Evolutionary conservation across 106 monocot species (phyloP).

Genomic region (Amphibolis antarctica): DNA sequence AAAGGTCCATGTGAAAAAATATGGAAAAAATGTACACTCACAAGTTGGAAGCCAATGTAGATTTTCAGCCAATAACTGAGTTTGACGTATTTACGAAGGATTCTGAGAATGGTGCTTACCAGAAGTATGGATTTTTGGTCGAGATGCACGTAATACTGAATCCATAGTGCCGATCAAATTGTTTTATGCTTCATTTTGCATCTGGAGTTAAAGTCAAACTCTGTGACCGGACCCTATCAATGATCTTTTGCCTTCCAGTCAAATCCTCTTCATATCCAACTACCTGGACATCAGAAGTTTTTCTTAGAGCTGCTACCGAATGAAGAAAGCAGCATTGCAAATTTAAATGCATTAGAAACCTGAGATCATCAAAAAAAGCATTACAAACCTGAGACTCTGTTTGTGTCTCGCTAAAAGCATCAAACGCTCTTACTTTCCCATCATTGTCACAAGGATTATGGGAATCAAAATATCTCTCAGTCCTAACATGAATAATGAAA

Average conservation of each 20-base stretch:
- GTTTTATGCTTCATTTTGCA: not conserved
- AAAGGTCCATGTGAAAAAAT: no score
- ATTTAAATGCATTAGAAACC: constrained; percentile 25
- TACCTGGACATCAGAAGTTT: constrained; percentile 29
- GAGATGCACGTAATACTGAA: no score
- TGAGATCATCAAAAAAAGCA: no score
- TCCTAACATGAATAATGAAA: constrained; percentile 19
- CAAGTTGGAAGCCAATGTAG: no score
- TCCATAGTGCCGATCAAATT: not conserved
- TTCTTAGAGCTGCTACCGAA: not conserved
- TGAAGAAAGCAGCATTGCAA: not conserved
- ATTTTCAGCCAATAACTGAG: no score
- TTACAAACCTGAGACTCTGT: constrained; percentile 79
- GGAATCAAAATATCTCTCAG: constrained; percentile 24
- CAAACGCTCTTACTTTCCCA: constrained; percentile 18
- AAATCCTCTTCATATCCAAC: constrained; percentile 98
- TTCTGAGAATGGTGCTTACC: no score
- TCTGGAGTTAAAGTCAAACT: constrained; percentile 21
- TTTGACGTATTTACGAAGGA: no score
- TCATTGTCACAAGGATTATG: constrained; percentile 9
- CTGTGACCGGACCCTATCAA: constrained; percentile 83
- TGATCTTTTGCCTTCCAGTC: constrained; percentile 89
- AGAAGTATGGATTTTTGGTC: no score
- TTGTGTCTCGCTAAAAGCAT: constrained; percentile 94
- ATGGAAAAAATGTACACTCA: no score